Percentiles rank a stretch among this genome's conserved stretches.
These are phyloP conservation scores for Mycotypha africana DNA, from an alignment of 371 early-diverging fungal species.

Conservation along the genomic window DNA sequence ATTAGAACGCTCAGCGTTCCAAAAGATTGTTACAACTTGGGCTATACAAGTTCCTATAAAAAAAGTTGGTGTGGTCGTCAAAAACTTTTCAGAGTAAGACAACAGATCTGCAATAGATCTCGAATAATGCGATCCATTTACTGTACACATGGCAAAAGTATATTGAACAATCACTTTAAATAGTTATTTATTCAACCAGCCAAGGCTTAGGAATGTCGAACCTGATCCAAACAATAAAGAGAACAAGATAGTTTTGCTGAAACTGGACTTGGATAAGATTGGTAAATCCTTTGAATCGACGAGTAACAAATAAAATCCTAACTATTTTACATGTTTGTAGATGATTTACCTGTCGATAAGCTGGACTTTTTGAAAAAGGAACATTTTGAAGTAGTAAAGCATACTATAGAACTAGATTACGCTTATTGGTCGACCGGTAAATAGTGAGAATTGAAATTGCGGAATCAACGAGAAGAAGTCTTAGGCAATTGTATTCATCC, in stretches of 20 bases:
- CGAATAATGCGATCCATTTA: too few species aligned
- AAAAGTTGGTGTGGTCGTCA: slow-evolving; percentile 49
- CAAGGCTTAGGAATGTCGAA: slow-evolving; percentile 67
- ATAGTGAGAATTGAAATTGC: too few species aligned
- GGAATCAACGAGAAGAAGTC: too few species aligned
- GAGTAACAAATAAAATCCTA: neutral
- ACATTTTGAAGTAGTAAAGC: slow-evolving; percentile 38
- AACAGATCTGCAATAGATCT: neutral
- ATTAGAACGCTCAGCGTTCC: slow-evolving; percentile 61
- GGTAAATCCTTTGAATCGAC: neutral
- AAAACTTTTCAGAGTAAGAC: slow-evolving; percentile 41
- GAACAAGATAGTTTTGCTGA: slow-evolving; percentile 60
- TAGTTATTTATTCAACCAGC: slow-evolving; percentile 66
- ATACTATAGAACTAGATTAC: slow-evolving; percentile 62
- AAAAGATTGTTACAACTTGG: slow-evolving; percentile 40
- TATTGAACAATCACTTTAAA: neutral
- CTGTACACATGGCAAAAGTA: neutral
- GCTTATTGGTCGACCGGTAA: slow-evolving; percentile 77
- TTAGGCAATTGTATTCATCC: too few species aligned
- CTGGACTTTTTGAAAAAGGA: slow-evolving; percentile 47
- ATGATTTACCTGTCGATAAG: slow-evolving; percentile 41
- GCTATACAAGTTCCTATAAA: slow-evolving; percentile 67
- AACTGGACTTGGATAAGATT: slow-evolving; percentile 16
- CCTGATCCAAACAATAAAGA: slow-evolving; percentile 50
- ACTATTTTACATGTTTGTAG: slow-evolving; percentile 3